These are phyloP conservation scores for Lepidopterella palustris DNA, from an alignment of 495 filamentous ascomycete species.

Conservation along the genomic window DNA sequence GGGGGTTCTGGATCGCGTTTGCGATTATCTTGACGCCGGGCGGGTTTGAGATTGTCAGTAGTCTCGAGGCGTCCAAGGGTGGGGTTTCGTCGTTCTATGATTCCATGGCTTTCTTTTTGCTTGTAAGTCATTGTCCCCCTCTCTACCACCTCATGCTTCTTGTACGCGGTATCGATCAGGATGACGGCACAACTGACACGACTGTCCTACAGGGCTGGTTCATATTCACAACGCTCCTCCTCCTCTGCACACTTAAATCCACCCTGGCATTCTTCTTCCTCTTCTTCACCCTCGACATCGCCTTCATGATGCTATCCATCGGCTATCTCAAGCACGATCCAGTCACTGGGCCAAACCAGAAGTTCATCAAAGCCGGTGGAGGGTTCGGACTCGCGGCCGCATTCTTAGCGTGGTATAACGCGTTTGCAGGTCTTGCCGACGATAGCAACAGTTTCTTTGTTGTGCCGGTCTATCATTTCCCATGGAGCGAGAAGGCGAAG, in stretches of 20 bases:
- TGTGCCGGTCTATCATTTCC: not conserved
- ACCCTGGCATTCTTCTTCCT: constrained; percentile 90
- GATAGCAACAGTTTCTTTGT: constrained; percentile 48
- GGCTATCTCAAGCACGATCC: constrained; percentile 53
- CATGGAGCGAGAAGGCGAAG: not conserved
- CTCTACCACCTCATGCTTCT: too few species aligned
- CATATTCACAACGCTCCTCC: constrained; percentile 84
- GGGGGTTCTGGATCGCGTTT: constrained; percentile 90
- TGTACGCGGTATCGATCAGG: too few species aligned
- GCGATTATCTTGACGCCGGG: constrained; percentile 79
- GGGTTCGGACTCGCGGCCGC: constrained; percentile 82
- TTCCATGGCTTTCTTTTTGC: constrained; percentile 74
- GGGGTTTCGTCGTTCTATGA: constrained; percentile 45
- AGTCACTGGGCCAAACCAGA: constrained; percentile 40
- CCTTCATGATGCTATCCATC: constrained; percentile 79
- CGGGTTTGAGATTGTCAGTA: constrained; percentile 61
- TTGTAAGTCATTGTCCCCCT: constrained; percentile 42
- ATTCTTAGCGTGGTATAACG: constrained; percentile 92
- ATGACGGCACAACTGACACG: not conserved
- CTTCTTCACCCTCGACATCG: constrained; percentile 84
- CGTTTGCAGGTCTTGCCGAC: constrained; percentile 86
- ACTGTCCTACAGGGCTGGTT: constrained; percentile 62
- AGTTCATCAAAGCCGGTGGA: constrained; percentile 67
- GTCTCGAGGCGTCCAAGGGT: constrained; percentile 42
- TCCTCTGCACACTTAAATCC: constrained; percentile 81